Evolutionary conservation across 768 basidiomycete genomes (phyloP), one percentile per base, ranked within the genome.

Genomic region (Tricholoma hemisulphureum): DNA sequence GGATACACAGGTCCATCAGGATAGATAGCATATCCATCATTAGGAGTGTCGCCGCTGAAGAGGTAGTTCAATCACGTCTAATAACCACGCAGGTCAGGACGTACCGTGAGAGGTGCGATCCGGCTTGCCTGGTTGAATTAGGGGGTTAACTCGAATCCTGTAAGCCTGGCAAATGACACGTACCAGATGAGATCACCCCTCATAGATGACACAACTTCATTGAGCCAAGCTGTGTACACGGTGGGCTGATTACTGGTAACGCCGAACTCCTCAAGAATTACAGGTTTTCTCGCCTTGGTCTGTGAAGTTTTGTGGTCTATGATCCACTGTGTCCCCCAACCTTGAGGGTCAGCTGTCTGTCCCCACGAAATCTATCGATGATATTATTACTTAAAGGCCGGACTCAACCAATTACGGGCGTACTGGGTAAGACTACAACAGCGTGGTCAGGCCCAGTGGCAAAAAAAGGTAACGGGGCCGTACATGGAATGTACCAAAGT

Each of bases 401-500:
- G 28, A 53, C 26, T n/a, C 16, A 28, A 28, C 2, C 28, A 16
- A 24, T 24, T 13, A 41, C 13, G 7, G 57, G 56, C 69, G 34
- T 59, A 72, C 73, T 23, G 73, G 71, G 61, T 74, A 77, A 28
- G 74, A 65, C 75, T 77, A 53, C 18, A 58, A 2, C 20, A 14
- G 18, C 51, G 53, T 14, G 34, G n/a, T 4, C 24, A 9, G 56
- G 32, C 26, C 20, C 14, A 18, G 49, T 29, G 39, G 45, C 46
- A 35, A 24, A 14, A n/a, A 52, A 39, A 29, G 34, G 28, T 2
- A 20, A 34, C 10, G 43, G 35, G 20, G 43, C 61, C 80, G 60
- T 63, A 84, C 84, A 60, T 88, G 88, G 71, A 83, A 81, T 13
- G 87, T 88, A 8, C 85, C 86, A 63, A 85, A 88, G 67, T 87